Evolutionary conservation across 306 rosid species (phyloP).

Genomic region (Malus sieversii): DNA sequence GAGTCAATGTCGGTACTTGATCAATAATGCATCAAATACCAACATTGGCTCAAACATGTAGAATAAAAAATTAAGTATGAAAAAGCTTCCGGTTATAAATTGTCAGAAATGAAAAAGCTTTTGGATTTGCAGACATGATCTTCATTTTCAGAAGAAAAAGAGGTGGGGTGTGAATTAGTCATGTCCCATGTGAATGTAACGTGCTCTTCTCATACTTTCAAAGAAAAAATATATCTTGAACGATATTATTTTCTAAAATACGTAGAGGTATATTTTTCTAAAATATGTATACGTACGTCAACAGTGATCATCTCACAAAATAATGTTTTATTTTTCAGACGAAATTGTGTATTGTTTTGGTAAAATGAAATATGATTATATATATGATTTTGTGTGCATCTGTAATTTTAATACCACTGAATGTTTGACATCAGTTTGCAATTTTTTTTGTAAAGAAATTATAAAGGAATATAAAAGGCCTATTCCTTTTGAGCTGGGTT

Average conservation of each 20-base stretch:
- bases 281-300: not conserved
- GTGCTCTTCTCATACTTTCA: not conserved
- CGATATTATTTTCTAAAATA: not conserved
- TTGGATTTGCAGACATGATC: not conserved
- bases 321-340: too few relatives aligned
- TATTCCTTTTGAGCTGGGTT: not conserved
- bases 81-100: not conserved
- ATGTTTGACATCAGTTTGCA: not conserved
- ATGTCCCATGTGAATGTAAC: not conserved
- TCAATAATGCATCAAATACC: too few relatives aligned
- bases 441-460: not conserved
- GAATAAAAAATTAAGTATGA: too few relatives aligned
- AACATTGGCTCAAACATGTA: too few relatives aligned
- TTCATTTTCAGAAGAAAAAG: not conserved
- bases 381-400: too few relatives aligned
- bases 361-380: too few relatives aligned
- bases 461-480: not conserved
- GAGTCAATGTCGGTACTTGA: not conserved
- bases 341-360: too few relatives aligned
- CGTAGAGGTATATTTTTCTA: not conserved
- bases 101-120: not conserved
- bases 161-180: constrained; percentile 1
- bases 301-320: not conserved
- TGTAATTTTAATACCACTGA: too few relatives aligned
- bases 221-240: not conserved